These are phyloP conservation scores for Globisporangium alternatum DNA, from an alignment of 352 stramenopile species.

Conservation along the genomic window DNA sequence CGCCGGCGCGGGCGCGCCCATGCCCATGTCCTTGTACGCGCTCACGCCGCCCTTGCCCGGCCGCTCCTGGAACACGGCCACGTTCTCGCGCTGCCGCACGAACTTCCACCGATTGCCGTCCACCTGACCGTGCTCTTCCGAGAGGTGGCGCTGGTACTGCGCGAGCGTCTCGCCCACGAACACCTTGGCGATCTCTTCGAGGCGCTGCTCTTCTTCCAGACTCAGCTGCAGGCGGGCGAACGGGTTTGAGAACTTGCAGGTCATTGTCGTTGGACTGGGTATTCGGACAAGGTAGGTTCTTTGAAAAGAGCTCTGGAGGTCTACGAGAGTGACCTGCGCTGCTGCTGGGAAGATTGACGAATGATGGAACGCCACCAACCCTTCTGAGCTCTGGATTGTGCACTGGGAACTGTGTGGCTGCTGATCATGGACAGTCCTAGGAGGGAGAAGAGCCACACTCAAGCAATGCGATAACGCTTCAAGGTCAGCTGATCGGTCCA, in stretches of 20 bases:
- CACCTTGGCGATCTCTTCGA: slow-evolving; percentile 8
- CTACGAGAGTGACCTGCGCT: not conserved
- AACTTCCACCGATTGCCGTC: slow-evolving; percentile 16
- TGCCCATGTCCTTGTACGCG: slow-evolving; percentile 17
- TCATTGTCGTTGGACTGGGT: slow-evolving; percentile 1
- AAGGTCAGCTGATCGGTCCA: not conserved
- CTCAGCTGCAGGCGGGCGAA: slow-evolving; percentile 10
- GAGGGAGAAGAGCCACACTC: not conserved
- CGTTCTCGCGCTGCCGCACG: slow-evolving; percentile 16
- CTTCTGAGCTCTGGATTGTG: not conserved
- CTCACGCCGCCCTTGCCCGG: not conserved
- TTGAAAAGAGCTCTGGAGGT: too few relatives aligned
- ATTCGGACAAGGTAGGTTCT: slow-evolving; percentile 1
- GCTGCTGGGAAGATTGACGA: not conserved
- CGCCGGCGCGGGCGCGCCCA: slow-evolving; percentile 3
- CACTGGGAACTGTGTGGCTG: not conserved
- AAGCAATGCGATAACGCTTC: not conserved
- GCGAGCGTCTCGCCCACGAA: slow-evolving; percentile 18
- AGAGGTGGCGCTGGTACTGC: slow-evolving; percentile 18
- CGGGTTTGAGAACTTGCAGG: slow-evolving; percentile 16
- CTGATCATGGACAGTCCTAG: not conserved
- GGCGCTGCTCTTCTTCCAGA: slow-evolving; percentile 13
- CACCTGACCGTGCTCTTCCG: slow-evolving; percentile 6
- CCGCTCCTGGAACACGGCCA: slow-evolving; percentile 16
- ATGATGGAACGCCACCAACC: not conserved